These are phyloP conservation scores for Trichoderma sp. DNA, from an alignment of 2,329 filamentous ascomycete species.

Conservation along the genomic window DNA sequence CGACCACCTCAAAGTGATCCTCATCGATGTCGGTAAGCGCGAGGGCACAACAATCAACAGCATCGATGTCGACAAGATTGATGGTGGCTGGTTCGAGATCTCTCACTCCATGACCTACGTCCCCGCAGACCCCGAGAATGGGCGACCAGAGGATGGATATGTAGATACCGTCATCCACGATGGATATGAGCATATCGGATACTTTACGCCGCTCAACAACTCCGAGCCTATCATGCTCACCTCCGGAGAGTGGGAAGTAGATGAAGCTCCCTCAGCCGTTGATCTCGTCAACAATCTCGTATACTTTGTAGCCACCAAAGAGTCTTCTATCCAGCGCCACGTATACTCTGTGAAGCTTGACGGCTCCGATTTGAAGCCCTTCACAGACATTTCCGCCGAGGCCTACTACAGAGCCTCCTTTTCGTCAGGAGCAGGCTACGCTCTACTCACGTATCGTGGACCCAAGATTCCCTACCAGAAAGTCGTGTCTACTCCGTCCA, in stretches of 20 bases:
- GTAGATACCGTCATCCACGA: constrained; percentile 86
- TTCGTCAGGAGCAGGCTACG: constrained; percentile 77
- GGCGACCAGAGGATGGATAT: constrained; percentile 80
- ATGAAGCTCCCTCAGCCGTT: constrained; percentile 76
- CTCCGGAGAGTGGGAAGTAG: constrained; percentile 88
- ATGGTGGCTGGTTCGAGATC: constrained; percentile 97
- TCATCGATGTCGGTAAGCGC: constrained; percentile 74
- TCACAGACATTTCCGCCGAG: constrained; percentile 71
- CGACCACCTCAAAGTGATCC: constrained; percentile 80
- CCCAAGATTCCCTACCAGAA: constrained; percentile 89
- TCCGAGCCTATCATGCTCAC: constrained; percentile 82
- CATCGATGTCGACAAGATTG: constrained; percentile 76
- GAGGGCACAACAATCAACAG: constrained; percentile 76
- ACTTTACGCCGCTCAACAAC: constrained; percentile 86
- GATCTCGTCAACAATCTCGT: constrained; percentile 83
- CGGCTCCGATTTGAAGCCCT: constrained; percentile 65
- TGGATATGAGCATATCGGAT: constrained; percentile 85
- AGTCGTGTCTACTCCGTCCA: constrained; percentile 78
- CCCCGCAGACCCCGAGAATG: constrained; percentile 74
- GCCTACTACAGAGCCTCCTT: constrained; percentile 83
- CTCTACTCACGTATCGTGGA: constrained; percentile 78
- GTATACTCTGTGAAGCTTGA: constrained; percentile 86
- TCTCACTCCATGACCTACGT: constrained; percentile 82
- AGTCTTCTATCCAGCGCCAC: constrained; percentile 85
- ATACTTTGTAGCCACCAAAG: constrained; percentile 85